phyloP scores from a whole-genome alignment of 2,329 filamentous ascomycete species.

The Calonectria honghensis region DNA sequence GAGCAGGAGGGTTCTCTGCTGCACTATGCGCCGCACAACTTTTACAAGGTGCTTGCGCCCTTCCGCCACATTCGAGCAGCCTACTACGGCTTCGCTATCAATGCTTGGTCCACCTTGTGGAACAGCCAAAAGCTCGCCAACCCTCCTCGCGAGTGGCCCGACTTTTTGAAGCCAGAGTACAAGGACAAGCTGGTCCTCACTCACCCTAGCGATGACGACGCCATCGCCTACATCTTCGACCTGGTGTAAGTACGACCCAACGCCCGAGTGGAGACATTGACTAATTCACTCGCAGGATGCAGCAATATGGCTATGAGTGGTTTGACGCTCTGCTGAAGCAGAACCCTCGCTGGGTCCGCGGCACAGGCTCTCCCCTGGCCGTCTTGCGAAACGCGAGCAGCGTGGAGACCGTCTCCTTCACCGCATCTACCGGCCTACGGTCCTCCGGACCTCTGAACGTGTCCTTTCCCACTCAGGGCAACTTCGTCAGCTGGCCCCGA shows the following conservation, averaged over 20 bases:
- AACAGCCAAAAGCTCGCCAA: slow-evolving; percentile 2
- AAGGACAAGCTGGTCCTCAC: slow-evolving; percentile 26
- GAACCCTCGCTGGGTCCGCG: slow-evolving; percentile 18
- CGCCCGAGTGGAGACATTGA: no score
- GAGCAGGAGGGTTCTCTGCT: slow-evolving; percentile 9
- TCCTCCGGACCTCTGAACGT: not conserved
- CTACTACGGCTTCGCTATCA: slow-evolving; percentile 19
- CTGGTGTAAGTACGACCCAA: not conserved
- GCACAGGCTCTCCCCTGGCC: slow-evolving; percentile 6
- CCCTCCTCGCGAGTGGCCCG: slow-evolving; percentile 23
- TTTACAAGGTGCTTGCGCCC: slow-evolving; percentile 19
- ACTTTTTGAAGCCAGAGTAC: slow-evolving; percentile 27
- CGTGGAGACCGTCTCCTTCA: not conserved
- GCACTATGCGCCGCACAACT: slow-evolving; percentile 5
- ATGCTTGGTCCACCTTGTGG: slow-evolving; percentile 12
- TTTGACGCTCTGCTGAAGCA: slow-evolving; percentile 6
- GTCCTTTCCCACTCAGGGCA: slow-evolving; percentile 6
- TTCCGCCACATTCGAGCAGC: slow-evolving; percentile 9
- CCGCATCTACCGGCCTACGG: not conserved
- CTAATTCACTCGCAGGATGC: not conserved
- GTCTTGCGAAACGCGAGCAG: not conserved
- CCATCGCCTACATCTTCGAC: slow-evolving; percentile 19
- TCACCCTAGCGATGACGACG: slow-evolving; percentile 22
- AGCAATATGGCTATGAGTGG: slow-evolving; percentile 13
- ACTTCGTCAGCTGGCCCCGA: slow-evolving; percentile 14